These are phyloP conservation scores for Umbelopsis sp. DNA, from an alignment of 371 early-diverging fungal species.

Conservation along the genomic window DNA sequence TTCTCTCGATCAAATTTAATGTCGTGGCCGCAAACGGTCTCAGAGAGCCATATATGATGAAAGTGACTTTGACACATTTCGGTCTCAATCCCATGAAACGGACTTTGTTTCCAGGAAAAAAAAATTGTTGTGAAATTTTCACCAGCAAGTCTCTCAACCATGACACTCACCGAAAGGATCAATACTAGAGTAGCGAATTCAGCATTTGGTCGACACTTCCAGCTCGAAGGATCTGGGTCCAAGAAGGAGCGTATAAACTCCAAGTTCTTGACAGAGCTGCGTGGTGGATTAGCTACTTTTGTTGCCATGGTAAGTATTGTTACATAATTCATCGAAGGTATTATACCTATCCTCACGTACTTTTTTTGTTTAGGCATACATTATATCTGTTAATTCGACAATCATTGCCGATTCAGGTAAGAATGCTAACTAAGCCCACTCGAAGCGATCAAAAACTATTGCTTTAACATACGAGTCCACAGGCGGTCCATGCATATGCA, in stretches of 20 bases:
- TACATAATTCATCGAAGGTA: neutral
- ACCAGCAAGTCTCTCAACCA: neutral
- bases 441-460: no score
- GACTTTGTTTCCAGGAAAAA: no score
- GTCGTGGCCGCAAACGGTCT: no score
- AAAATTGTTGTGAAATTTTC: no score
- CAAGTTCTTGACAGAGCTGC: conserved; percentile 67
- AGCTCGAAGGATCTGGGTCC: conserved; percentile 65
- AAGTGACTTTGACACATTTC: no score
- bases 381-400: conserved; percentile 73
- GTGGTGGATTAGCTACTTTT: conserved; percentile 63
- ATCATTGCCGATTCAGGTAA: conserved; percentile 71
- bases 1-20: no score
- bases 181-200: conserved; percentile 62
- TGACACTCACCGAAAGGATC: conserved; percentile 43
- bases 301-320: conserved; percentile 36
- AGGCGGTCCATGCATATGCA: conserved; percentile 78
- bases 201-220: conserved; percentile 62
- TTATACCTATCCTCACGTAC: neutral
- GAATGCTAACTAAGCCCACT: no score
- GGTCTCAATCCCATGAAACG: no score
- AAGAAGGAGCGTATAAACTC: conserved; percentile 58
- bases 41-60: no score
- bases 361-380: conserved; percentile 44
- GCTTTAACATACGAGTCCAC: neutral